phyloP scores from a whole-genome alignment of 148 eudicot species.

The Spergularia marina region DNA sequence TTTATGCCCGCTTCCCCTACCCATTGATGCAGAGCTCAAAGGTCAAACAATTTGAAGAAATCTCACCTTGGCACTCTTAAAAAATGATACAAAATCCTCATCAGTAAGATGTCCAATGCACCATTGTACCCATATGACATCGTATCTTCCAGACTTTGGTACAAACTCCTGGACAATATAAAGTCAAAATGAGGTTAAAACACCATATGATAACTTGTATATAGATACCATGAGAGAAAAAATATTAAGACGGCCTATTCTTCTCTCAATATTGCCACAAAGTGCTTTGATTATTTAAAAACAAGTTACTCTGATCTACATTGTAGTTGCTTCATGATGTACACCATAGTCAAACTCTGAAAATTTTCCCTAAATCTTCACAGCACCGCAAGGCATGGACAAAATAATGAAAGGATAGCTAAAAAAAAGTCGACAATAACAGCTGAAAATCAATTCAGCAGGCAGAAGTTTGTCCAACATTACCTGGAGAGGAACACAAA shows the following conservation, averaged over 20 bases:
- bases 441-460: background rate
- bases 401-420: background rate
- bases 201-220: background rate
- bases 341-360: background rate
- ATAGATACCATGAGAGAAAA: background rate
- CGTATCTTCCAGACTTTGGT: conserved; percentile 73
- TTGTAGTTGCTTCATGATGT: background rate
- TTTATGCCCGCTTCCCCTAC: background rate
- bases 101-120: conserved; percentile 96
- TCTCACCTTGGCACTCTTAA: conserved; percentile 78
- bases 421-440: background rate
- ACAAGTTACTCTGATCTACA: background rate
- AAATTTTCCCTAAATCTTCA: background rate
- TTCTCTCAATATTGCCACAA: conserved; percentile 3
- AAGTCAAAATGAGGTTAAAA: background rate
- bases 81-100: conserved; percentile 87
- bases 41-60: background rate
- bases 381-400: background rate
- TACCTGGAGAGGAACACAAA: conserved; percentile 91
- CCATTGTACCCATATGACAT: conserved; percentile 98
- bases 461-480: background rate
- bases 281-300: background rate
- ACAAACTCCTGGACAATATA: conserved; percentile 68
- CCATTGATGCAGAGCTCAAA: background rate
- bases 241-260: background rate